These are phyloP conservation scores for Globisporangium cystogenes DNA, from an alignment of 352 stramenopile species.

Conservation along the genomic window DNA sequence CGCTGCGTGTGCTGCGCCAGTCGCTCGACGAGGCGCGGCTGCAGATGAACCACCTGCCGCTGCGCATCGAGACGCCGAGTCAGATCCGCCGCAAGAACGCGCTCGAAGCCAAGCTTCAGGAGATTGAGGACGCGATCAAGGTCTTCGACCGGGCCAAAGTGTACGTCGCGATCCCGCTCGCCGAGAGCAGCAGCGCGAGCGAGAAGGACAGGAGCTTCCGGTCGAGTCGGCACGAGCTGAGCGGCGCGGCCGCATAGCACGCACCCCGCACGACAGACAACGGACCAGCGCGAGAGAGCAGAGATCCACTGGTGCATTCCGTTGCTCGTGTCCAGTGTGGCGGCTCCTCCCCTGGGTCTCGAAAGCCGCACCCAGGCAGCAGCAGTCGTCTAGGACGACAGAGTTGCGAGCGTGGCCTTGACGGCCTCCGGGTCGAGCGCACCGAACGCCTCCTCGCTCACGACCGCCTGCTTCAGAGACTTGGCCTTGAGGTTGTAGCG, in stretches of 20 bases:
- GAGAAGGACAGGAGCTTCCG: conserved; percentile 8
- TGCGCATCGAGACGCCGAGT: conserved; percentile 80
- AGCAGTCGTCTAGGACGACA: conserved; percentile 35
- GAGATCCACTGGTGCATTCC: background rate
- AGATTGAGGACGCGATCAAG: conserved; percentile 88
- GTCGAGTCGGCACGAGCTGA: too few species aligned
- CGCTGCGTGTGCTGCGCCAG: conserved; percentile 54
- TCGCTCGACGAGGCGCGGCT: conserved; percentile 51
- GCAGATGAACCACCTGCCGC: conserved; percentile 71
- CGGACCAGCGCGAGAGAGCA: background rate
- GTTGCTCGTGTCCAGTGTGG: background rate
- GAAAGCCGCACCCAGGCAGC: background rate
- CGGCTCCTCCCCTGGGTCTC: background rate
- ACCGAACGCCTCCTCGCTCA: conserved; percentile 67
- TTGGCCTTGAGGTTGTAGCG: conserved; percentile 98
- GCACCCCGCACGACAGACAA: background rate
- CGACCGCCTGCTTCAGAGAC: conserved; percentile 73
- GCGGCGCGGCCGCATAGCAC: background rate
- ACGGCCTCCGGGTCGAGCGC: conserved; percentile 49
- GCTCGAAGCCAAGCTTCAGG: conserved; percentile 74
- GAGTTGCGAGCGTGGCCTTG: conserved; percentile 54
- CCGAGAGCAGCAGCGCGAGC: conserved; percentile 5
- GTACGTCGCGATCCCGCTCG: conserved; percentile 52
- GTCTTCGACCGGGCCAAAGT: conserved; percentile 86
- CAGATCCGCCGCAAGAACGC: conserved; percentile 80